Evolutionary conservation across 2,329 filamentous ascomycete species (phyloP).

Genomic region (Aspergillus hortae): DNA sequence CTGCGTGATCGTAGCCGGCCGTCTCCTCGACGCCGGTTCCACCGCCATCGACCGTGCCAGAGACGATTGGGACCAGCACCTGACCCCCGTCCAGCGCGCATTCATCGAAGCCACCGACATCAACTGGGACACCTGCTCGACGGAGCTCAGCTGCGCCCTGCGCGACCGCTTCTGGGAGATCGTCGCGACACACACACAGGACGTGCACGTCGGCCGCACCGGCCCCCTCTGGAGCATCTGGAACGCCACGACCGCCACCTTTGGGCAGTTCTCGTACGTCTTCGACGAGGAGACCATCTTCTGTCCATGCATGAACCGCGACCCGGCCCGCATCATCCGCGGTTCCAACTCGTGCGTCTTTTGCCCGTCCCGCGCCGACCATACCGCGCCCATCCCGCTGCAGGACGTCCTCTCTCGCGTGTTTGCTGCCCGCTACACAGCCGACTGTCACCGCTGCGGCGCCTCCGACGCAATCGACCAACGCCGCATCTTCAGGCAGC

Average conservation of each 20-base stretch:
- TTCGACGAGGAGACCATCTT: slow-evolving; percentile 9
- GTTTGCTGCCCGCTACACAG: slow-evolving; percentile 6
- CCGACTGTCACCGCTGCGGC: slow-evolving; percentile 9
- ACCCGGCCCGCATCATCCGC: neutral
- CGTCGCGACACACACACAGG: neutral
- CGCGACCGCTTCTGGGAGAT: slow-evolving; percentile 19
- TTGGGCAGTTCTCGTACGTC: slow-evolving; percentile 26
- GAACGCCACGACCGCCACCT: slow-evolving; percentile 20
- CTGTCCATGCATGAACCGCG: slow-evolving; percentile 3
- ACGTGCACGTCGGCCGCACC: slow-evolving; percentile 8
- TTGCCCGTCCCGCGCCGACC: neutral
- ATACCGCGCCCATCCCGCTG: slow-evolving; percentile 3
- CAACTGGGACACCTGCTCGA: slow-evolving; percentile 27
- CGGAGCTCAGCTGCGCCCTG: slow-evolving; percentile 7
- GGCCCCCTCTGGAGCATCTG: slow-evolving; percentile 20
- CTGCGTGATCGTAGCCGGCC: slow-evolving; percentile 32
- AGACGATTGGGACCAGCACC: slow-evolving; percentile 10
- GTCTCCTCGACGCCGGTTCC: slow-evolving; percentile 34
- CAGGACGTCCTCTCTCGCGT: slow-evolving; percentile 17
- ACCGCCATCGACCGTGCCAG: slow-evolving; percentile 28
- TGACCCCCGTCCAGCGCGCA: slow-evolving; percentile 17
- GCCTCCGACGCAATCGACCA: slow-evolving; percentile 1
- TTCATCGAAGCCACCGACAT: slow-evolving; percentile 27
- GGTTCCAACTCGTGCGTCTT: neutral
- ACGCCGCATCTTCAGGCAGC: slow-evolving; percentile 14